phyloP scores from a whole-genome alignment of 2,329 filamentous ascomycete species.

The Fusarium hainanense region DNA sequence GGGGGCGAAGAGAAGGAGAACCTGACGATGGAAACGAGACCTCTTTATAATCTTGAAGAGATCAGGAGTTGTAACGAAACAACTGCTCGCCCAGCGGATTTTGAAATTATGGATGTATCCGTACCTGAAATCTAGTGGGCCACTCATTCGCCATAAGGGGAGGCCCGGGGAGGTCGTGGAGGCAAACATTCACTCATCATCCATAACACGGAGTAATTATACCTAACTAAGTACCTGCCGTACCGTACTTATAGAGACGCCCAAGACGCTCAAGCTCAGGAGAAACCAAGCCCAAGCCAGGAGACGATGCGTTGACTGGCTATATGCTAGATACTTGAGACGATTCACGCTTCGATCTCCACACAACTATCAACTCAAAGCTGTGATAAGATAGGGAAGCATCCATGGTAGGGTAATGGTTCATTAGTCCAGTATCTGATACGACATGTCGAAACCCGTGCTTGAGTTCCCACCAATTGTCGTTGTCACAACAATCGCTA shows the following conservation, averaged over 20 bases:
- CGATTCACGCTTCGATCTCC: slow-evolving; percentile 33
- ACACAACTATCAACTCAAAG: slow-evolving; percentile 27
- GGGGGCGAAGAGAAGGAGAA: slow-evolving; percentile 6
- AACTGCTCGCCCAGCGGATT: slow-evolving; percentile 7
- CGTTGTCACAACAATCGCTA: neutral
- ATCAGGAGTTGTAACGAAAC: slow-evolving; percentile 15
- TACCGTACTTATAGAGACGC: slow-evolving; percentile 12
- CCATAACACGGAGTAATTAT: slow-evolving; percentile 37
- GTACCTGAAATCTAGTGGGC: slow-evolving; percentile 36
- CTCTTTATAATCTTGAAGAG: slow-evolving; percentile 7
- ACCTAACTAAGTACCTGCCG: neutral
- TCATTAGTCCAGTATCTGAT: slow-evolving; percentile 11
- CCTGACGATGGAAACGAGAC: slow-evolving; percentile 13
- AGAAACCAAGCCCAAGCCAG: neutral
- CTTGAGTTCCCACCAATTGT: neutral
- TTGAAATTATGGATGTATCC: slow-evolving; percentile 40
- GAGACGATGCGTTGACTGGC: slow-evolving; percentile 29
- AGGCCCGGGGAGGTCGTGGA: slow-evolving; percentile 1
- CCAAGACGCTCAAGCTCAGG: slow-evolving; percentile 30
- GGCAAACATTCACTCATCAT: slow-evolving; percentile 9
- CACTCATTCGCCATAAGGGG: slow-evolving; percentile 29
- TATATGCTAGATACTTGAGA: slow-evolving; percentile 27
- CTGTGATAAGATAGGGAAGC: slow-evolving; percentile 20
- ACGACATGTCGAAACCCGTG: slow-evolving; percentile 15
- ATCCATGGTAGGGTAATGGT: neutral